Base-by-base conservation (phyloP, 345 rosid species). In the Eucalyptus tenuipes region DNA sequence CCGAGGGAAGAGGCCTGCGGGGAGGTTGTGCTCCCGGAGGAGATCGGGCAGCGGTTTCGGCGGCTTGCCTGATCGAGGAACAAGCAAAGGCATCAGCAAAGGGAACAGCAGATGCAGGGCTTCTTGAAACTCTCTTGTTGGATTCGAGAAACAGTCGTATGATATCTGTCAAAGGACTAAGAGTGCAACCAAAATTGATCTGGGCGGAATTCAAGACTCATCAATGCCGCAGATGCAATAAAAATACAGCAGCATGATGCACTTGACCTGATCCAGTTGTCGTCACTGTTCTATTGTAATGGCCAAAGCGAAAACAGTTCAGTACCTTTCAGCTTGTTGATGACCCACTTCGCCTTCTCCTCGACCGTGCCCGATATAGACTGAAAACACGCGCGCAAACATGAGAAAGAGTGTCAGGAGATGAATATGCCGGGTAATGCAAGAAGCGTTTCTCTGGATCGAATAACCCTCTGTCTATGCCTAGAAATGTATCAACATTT, bases 291-390 rank as follows among this genome's bases (percentile, higher is more conserved):
- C 81, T 71, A 10, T 18, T 18, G 45, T 37, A 20, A 71, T 71
- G 10, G 82, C 82, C 45, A 37, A 71, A 37, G 82, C 27, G 8
- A 75, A 37, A 75, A 75, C 45, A 37, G 82, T 5, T 37, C 82
- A 75, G 14, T 90, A 91, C 92, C 93, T 91, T 92, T 92, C 1
- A 92, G 87, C 88, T 90, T 92, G 86, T 87, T 90, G 89, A 92
- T 29, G 80, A 92, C 49, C 91, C 91, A 85, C 88, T 88, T 92
- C 52, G 92, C 91, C 88, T 92, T 89, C 88, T 90, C 91, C 80
- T 90, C 92, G 17, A 90, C 90, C 25, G 91, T 87, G 87, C 50
- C 88, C 48, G 92, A 87, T 47, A 92, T 88, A 64, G 88, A 49
- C 92, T 91, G 82, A 8, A 75, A 42, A 88, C 52, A 87, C 47